These are phyloP conservation scores for Monosporascus sp. DNA, from an alignment of 2,329 filamentous ascomycete species.

Conservation along the genomic window DNA sequence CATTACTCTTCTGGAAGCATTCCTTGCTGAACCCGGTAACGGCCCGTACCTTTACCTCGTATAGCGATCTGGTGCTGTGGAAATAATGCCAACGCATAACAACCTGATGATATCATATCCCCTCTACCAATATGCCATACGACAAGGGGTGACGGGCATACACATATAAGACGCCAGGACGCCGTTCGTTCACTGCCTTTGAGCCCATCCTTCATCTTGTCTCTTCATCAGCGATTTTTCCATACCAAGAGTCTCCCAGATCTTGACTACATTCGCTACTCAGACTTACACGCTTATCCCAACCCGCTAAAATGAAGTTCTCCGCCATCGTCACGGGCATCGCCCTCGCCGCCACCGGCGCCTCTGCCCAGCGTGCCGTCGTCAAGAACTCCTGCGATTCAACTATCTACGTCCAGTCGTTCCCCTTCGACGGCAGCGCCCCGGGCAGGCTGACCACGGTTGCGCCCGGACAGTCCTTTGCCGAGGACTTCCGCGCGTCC, in stretches of 20 bases:
- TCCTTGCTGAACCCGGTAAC: neutral
- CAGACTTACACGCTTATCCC: neutral
- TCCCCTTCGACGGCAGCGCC: constrained; percentile 26
- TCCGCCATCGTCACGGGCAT: constrained; percentile 20
- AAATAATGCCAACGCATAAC: neutral
- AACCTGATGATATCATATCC: neutral
- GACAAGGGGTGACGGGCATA: neutral
- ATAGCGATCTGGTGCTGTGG: neutral
- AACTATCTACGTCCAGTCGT: constrained; percentile 32
- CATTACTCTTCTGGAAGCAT: neutral
- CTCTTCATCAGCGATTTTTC: constrained; percentile 1
- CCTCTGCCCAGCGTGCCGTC: constrained; percentile 29
- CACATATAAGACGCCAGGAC: constrained; percentile 2
- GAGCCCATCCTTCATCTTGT: neutral
- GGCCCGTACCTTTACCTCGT: neutral
- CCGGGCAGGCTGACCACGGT: constrained; percentile 28
- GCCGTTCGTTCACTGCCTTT: neutral
- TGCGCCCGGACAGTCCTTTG: constrained; percentile 27
- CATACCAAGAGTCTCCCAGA: constrained; percentile 1
- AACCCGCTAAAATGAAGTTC: constrained; percentile 23
- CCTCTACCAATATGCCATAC: neutral
- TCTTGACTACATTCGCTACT: constrained; percentile 1
- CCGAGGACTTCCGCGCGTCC: constrained; percentile 27
- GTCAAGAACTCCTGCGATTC: constrained; percentile 30
- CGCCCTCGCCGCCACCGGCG: constrained; percentile 26